Base-by-base conservation (phyloP, 1,139 yeast genomes). In the Diutina pseudorugosa region DNA sequence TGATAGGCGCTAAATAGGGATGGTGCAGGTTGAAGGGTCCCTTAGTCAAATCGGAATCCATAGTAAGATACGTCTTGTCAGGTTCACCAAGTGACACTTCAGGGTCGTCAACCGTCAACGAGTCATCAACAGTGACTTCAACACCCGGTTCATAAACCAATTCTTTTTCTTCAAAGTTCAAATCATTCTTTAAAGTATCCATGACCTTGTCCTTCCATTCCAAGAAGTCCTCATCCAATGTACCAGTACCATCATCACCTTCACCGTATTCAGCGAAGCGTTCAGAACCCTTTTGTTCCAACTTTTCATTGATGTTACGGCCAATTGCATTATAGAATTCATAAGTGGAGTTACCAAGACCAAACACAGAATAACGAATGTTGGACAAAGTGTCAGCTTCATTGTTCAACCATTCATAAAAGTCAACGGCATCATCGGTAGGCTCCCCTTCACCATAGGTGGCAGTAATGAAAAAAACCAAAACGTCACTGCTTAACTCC, bases 381-480 rank as follows among this genome's bases (percentile, higher is more conserved):
- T 76, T 79, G n/a, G 78, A 67, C 61, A 91, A 73, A 50, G 81
- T 78, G 54, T 77, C 82, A 47, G 81, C 81, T 47, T 80, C 85
- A 54, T 74, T 72, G 20, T 76, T 77, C 60, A 85, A 70, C 64
- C 72, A 82, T 52, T 80, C 82, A 61, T 74, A 73, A 65, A 93
- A 89, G 52, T 82, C 83, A 50, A 80, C 79, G 16, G 98, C 94
- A 60, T 87, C 87, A 66, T 93, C 98, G 23, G 98, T 93, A 58
- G 96, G 96, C 65, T 93, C 98, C 63, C 98, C 98, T 71, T 93
- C 98, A 61, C 98, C 98, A 62, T 93, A 93, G 11, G 97, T 90
- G 44, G 98, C 95, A 71, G 89, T 72, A 61, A 93, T 77, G 64
- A 91, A 83, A 51, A 87, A 80, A 18, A 83, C 80, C 55, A 87